Evolutionary conservation across 352 stramenopile species (phyloP), one percentile per base, ranked within the genome.

Genomic region (Paralagenidium karlingii): DNA sequence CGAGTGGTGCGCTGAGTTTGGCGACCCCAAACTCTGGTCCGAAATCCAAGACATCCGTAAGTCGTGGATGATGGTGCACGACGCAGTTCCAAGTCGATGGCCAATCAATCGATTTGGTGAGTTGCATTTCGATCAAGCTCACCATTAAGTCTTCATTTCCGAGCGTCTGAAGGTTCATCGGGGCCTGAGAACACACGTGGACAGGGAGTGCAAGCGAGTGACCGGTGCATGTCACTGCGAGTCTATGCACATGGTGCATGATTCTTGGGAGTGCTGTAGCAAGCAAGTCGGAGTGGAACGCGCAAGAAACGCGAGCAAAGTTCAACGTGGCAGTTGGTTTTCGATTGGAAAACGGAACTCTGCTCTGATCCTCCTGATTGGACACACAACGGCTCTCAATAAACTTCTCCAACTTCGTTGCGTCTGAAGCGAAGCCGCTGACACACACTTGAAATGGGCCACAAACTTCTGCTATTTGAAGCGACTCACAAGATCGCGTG

Each of bases 401-500:
- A 15, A 55, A 43, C 43, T 71, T 36, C 45, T 76, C 67, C 22
- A 93, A 49, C 48, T 67, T 19, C 32, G 42, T 43, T 7, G 90
- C 57, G 8, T 63, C 70, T 9, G 67, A 51, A 0, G 74, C 67
- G 19, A 78, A 55, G 8, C 78, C 81, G 11, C 68, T 86, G 24
- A 92, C 69, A 31, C 71, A 78, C 34, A 87, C 67, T 49, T 60
- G 57, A n/a, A 59, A 52, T 3, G 32, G 30, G 27, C 53, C 58
- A 40, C 90, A 87, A 48, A 89, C 57, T 1, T 92, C 67, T 33
- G 74, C 79, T 10, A 94, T 49, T 15, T 85, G 62, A 9, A 89
- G 43, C 16, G n/a, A n/a, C 60, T 61, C 16, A 13, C 28, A 33
- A 3, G 30, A 36, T 16, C 3, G 16, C 15, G 30, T 3, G 19